phyloP scores from a whole-genome alignment of 2,329 filamentous ascomycete genomes.

The Pseudogymnoascus sp. region DNA sequence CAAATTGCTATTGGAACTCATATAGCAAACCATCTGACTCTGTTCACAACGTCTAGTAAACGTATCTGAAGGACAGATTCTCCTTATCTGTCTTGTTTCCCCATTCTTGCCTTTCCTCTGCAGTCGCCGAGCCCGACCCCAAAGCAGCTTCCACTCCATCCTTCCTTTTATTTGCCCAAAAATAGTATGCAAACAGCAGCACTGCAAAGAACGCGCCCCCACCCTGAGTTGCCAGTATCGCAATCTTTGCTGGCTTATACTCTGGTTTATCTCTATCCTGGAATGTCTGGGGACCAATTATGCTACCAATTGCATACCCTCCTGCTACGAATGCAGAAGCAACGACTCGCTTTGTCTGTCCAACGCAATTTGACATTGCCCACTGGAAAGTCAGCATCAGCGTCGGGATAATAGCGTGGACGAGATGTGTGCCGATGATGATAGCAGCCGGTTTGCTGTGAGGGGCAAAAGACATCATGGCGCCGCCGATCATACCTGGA shows the following conservation, averaged over 20 bases:
- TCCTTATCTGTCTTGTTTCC: conserved; percentile 22
- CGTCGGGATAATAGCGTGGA: conserved; percentile 35
- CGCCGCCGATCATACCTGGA: conserved; percentile 38
- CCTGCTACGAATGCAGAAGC: conserved; percentile 39
- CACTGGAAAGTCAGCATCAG: conserved; percentile 33
- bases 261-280: conserved; percentile 41
- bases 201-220: conserved; percentile 18
- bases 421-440: conserved; percentile 38
- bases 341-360: conserved; percentile 43
- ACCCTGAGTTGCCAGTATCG: conserved; percentile 35
- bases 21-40: background rate
- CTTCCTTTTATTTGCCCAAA: conserved; percentile 22
- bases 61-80: conserved; percentile 26
- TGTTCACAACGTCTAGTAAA: background rate
- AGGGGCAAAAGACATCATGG: conserved; percentile 32
- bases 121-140: conserved; percentile 18
- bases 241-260: conserved; percentile 45
- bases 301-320: conserved; percentile 44
- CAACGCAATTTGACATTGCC: conserved; percentile 26
- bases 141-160: conserved; percentile 16
- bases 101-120: conserved; percentile 26
- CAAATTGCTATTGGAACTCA: background rate
- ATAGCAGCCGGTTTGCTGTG: conserved; percentile 33
- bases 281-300: conserved; percentile 49
- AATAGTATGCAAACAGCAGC: conserved; percentile 22